Percentiles rank a stretch among this genome's conserved stretches.
Conservation (phyloP, 768 basidiomycete genomes). For the Leccinum aurantiacum region DNA sequence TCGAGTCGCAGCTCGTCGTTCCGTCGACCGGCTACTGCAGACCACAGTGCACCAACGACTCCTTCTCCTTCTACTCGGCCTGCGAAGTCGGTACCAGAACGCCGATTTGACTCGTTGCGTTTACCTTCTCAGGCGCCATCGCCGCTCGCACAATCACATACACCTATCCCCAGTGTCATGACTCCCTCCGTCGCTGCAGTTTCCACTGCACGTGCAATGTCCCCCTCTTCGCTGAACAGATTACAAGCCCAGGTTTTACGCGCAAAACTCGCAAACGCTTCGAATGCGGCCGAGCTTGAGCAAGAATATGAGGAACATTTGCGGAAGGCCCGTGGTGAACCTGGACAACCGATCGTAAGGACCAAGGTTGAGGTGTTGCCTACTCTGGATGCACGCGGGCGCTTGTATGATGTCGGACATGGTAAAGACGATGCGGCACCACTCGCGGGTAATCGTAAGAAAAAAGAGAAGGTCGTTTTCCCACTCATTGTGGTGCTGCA, state of each 20-base stretch:
- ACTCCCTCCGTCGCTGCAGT: slow-evolving; percentile 54
- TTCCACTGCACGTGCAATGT: slow-evolving; percentile 48
- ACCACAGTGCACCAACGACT: slow-evolving; percentile 55
- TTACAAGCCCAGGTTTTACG: slow-evolving; percentile 91
- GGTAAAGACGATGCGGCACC: slow-evolving; percentile 57
- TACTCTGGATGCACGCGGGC: slow-evolving; percentile 80
- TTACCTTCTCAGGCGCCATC: slow-evolving; percentile 60
- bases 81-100: slow-evolving; percentile 40
- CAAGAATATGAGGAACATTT: slow-evolving; percentile 79
- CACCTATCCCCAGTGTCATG: slow-evolving; percentile 90
- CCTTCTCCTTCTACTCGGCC: slow-evolving; percentile 42
- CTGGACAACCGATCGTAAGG: slow-evolving; percentile 40
- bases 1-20: slow-evolving; percentile 88
- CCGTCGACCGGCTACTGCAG: slow-evolving; percentile 70
- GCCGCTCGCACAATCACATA: slow-evolving; percentile 61
- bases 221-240: slow-evolving; percentile 82
- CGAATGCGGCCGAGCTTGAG: slow-evolving; percentile 77
- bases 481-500: neutral
- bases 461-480: slow-evolving; percentile 63
- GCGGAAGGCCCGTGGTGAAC: slow-evolving; percentile 47
- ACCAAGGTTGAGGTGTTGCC: slow-evolving; percentile 83
- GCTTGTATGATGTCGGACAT: slow-evolving; percentile 87
- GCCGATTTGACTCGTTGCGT: slow-evolving; percentile 61
- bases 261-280: slow-evolving; percentile 82
- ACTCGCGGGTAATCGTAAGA: slow-evolving; percentile 71